A percentile compares a stretch with the other conserved stretches of the same genome.
phyloP scores from a whole-genome alignment of 108 stramenopile genomes.

The Cylindrotheca fusiformis region DNA sequence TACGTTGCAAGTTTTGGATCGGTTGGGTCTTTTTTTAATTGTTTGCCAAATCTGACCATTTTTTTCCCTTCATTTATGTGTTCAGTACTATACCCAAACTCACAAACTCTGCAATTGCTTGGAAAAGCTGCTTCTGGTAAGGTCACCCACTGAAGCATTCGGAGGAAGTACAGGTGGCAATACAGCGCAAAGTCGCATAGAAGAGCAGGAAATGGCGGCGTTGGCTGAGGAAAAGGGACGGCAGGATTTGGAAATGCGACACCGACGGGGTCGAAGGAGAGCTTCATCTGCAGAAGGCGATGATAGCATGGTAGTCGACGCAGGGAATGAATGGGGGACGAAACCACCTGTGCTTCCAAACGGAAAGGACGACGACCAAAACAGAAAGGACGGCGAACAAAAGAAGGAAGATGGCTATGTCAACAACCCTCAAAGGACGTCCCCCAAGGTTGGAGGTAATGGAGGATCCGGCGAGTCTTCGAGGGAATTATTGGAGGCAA shows the following conservation, averaged over 20 bases:
- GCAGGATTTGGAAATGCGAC: constrained; percentile 26
- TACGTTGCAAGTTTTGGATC: constrained; percentile 9
- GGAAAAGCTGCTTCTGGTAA: constrained; percentile 56
- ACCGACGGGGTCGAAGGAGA: constrained; percentile 12
- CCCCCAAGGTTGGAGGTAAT: neutral
- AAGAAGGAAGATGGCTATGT: constrained; percentile 2
- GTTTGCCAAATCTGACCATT: neutral
- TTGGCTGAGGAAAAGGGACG: constrained; percentile 45
- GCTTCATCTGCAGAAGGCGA: constrained; percentile 13
- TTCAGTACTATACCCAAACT: constrained; percentile 56
- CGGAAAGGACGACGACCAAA: neutral
- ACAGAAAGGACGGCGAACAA: neutral
- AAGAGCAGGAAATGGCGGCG: constrained; percentile 46
- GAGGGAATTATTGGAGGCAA: constrained; percentile 39
- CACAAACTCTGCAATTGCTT: constrained; percentile 66
- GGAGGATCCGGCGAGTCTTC: neutral
- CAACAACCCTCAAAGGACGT: neutral
- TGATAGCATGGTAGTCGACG: neutral
- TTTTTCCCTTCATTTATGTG: neutral
- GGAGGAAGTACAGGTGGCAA: constrained; percentile 51
- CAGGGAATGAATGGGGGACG: neutral
- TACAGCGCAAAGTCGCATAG: constrained; percentile 37
- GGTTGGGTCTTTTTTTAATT: neutral
- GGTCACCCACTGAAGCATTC: constrained; percentile 42
- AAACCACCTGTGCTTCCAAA: neutral